Conservation (phyloP, 768 basidiomycete species). For the Daedaleopsis sinensis region DNA sequence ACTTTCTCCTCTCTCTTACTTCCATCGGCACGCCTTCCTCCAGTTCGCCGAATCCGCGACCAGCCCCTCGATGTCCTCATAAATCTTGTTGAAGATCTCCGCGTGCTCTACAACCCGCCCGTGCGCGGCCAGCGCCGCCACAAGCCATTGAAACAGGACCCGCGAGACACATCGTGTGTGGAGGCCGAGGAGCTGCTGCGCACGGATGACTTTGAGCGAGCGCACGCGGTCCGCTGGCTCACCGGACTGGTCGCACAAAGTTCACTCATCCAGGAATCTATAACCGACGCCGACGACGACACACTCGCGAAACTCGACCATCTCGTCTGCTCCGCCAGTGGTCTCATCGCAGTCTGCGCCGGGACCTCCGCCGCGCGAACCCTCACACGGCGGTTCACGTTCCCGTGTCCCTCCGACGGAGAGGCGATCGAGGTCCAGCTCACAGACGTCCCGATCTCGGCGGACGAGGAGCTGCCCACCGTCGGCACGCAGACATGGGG, state of each 20-base stretch:
- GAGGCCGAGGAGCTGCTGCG: conserved; percentile 37
- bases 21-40: conserved; percentile 57
- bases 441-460: conserved; percentile 64
- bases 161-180: not conserved
- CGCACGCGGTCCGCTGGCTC: conserved; percentile 75
- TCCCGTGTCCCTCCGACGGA: conserved; percentile 31
- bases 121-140: conserved; percentile 59
- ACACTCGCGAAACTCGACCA: not conserved
- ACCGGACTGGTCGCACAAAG: conserved; percentile 53
- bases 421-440: conserved; percentile 44
- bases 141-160: not conserved
- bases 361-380: conserved; percentile 66
- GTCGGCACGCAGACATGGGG: conserved; percentile 93
- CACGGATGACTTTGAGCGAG: conserved; percentile 69
- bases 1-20: conserved; percentile 21
- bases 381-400: conserved; percentile 54
- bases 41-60: conserved; percentile 47
- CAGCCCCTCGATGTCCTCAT: conserved; percentile 40
- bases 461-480: conserved; percentile 68
- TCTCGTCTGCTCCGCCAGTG: conserved; percentile 56
- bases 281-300: not conserved
- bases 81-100: conserved; percentile 53
- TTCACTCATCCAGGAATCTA: not conserved
- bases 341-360: conserved; percentile 64
- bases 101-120: conserved; percentile 58